These are phyloP conservation scores for Lanmaoa rubissima DNA, from an alignment of 768 basidiomycete species.

Conservation along the genomic window DNA sequence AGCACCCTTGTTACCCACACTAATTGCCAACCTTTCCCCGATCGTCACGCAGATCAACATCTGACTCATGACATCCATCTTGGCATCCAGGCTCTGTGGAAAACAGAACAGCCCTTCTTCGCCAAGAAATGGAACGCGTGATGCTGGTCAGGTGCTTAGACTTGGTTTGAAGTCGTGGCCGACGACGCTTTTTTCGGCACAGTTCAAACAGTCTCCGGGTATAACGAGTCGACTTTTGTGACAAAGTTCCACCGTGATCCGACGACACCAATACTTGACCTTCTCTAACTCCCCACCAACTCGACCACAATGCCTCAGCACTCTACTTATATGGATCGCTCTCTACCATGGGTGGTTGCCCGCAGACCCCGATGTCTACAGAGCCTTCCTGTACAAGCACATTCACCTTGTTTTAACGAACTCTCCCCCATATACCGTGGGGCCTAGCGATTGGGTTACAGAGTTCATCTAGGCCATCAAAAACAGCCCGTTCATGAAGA, in stretches of 20 bases:
- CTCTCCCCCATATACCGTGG: background rate
- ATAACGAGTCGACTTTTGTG: background rate
- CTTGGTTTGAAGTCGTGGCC: background rate
- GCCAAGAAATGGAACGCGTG: background rate
- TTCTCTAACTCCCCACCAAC: background rate
- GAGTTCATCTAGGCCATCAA: background rate
- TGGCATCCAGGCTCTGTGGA: background rate
- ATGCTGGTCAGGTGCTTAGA: background rate
- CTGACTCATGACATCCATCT: background rate
- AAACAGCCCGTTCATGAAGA: background rate
- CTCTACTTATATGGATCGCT: background rate
- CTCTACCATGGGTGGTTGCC: constrained; percentile 4
- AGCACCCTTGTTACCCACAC: background rate
- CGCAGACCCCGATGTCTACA: background rate
- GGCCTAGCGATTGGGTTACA: background rate
- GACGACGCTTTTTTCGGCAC: background rate
- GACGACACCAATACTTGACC: background rate
- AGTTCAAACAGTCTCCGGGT: background rate
- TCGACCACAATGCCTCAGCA: background rate
- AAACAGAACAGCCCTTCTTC: background rate
- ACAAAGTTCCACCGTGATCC: background rate
- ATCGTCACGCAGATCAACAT: background rate
- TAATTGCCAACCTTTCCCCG: background rate
- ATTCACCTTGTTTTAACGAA: background rate
- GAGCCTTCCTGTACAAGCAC: background rate